phyloP scores from a whole-genome alignment of 495 filamentous ascomycete genomes.

The Aspergillus cavernicola region DNA sequence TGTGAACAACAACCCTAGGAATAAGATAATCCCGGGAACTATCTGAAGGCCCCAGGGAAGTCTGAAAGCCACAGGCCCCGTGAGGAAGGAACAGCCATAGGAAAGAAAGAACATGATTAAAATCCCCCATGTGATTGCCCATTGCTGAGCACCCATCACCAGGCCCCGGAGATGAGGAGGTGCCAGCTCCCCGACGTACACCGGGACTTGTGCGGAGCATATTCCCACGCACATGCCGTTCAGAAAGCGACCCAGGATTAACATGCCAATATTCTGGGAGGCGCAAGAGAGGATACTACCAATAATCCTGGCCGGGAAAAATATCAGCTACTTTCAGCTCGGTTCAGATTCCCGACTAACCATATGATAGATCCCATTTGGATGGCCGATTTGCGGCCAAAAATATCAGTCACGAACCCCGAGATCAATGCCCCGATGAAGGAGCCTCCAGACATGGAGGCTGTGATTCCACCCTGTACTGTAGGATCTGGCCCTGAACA shows the following conservation, averaged over 20 bases:
- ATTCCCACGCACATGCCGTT: slow-evolving; percentile 71
- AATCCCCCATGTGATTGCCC: slow-evolving; percentile 75
- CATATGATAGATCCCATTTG: slow-evolving; percentile 61
- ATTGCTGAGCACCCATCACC: slow-evolving; percentile 70
- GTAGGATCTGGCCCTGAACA: no score
- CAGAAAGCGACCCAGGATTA: slow-evolving; percentile 64
- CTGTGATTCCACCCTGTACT: slow-evolving; percentile 23
- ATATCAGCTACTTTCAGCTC: no score
- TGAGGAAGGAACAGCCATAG: no score
- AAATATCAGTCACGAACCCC: slow-evolving; percentile 62
- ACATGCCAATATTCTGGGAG: slow-evolving; percentile 52
- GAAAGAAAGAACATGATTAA: slow-evolving; percentile 67
- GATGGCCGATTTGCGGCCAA: slow-evolving; percentile 62
- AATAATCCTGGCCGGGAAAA: neutral
- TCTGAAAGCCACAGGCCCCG: slow-evolving; percentile 55
- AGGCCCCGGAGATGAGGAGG: slow-evolving; percentile 71
- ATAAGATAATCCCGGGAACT: slow-evolving; percentile 62
- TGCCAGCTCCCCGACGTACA: slow-evolving; percentile 73
- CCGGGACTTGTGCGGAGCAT: slow-evolving; percentile 64
- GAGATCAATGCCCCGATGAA: slow-evolving; percentile 60
- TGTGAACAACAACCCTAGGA: slow-evolving; percentile 65
- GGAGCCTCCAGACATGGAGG: slow-evolving; percentile 51
- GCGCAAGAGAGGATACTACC: slow-evolving; percentile 27
- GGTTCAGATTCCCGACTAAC: slow-evolving; percentile 36
- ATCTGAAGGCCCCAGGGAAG: slow-evolving; percentile 74